These are phyloP conservation scores for Vinca minor DNA, from an alignment of 257 asterid genomes.

Conservation along the genomic window DNA sequence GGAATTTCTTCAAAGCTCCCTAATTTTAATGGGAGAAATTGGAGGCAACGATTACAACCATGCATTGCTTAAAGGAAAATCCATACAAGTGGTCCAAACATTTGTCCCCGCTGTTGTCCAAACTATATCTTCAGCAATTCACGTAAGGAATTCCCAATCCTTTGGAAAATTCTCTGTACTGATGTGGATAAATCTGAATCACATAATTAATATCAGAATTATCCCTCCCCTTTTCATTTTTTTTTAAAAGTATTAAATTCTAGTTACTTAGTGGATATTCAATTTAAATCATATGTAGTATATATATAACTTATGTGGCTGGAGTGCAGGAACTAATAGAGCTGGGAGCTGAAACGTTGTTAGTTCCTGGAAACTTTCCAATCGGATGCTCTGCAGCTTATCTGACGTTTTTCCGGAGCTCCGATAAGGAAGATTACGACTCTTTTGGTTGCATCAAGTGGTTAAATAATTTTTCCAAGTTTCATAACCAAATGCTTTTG, in stretches of 20 bases:
- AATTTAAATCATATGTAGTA: too few relatives aligned
- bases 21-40: slow-evolving; percentile 44
- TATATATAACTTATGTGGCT: too few relatives aligned
- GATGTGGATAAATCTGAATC: too few relatives aligned
- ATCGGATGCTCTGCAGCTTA: slow-evolving; percentile 34
- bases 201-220: too few relatives aligned
- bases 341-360: slow-evolving; percentile 35
- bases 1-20: slow-evolving; percentile 23
- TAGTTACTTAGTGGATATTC: too few relatives aligned
- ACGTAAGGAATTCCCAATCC: too few relatives aligned
- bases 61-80: slow-evolving; percentile 12
- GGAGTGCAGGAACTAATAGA: slow-evolving; percentile 34
- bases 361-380: slow-evolving; percentile 47
- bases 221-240: too few relatives aligned
- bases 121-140: slow-evolving; percentile 7
- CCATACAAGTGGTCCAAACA: slow-evolving; percentile 13
- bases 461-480: slow-evolving; percentile 28
- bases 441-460: slow-evolving; percentile 39
- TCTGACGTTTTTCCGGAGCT: slow-evolving; percentile 23
- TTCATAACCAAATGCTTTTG: slow-evolving; percentile 29
- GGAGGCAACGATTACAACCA: slow-evolving; percentile 58
- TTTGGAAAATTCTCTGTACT: too few relatives aligned
- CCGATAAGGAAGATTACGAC: slow-evolving; percentile 24
- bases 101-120: slow-evolving; percentile 6
- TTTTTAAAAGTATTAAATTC: too few relatives aligned